Conservation (phyloP, 495 filamentous ascomycete species). For the Penicillium macrosclerotiorum region DNA sequence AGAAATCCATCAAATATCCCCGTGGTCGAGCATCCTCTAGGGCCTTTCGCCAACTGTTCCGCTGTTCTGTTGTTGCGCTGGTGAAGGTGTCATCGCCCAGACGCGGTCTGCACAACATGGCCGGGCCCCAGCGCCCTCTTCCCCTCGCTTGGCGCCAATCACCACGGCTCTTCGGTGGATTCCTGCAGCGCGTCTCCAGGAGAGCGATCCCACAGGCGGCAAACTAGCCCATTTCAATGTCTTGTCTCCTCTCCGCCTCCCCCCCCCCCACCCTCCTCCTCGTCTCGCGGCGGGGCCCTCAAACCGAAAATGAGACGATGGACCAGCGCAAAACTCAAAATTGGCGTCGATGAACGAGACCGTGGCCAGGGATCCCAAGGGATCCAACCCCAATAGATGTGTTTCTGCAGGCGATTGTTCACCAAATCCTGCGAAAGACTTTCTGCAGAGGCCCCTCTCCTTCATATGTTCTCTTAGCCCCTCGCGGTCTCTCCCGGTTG, state of each 20-base stretch:
- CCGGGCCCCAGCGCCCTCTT: conserved; percentile 13
- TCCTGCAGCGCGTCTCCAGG: conserved; percentile 23
- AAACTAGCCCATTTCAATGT: too few relatives aligned
- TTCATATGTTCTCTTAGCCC: background rate
- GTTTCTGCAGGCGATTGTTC: conserved; percentile 3
- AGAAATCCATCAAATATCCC: too few relatives aligned
- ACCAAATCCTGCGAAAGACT: background rate
- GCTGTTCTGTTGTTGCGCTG: too few relatives aligned
- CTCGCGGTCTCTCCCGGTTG: background rate
- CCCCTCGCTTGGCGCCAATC: conserved; percentile 30
- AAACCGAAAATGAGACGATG: background rate
- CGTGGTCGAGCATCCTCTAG: too few relatives aligned
- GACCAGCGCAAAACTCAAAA: conserved; percentile 13
- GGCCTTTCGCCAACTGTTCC: too few relatives aligned
- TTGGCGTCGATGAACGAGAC: background rate
- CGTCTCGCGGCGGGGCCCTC: conserved; percentile 32
- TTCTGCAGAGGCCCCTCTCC: background rate
- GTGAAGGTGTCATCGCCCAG: too few relatives aligned
- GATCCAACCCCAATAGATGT: background rate
- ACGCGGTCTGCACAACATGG: conserved; percentile 40
- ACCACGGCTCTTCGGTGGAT: conserved; percentile 25
- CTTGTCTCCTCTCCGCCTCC: too few relatives aligned
- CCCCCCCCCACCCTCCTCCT: too few relatives aligned
- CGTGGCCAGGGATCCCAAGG: too few relatives aligned
- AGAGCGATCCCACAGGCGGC: conserved; percentile 16